phyloP scores from a whole-genome alignment of 352 stramenopile species.

The Pythium chondricola region DNA sequence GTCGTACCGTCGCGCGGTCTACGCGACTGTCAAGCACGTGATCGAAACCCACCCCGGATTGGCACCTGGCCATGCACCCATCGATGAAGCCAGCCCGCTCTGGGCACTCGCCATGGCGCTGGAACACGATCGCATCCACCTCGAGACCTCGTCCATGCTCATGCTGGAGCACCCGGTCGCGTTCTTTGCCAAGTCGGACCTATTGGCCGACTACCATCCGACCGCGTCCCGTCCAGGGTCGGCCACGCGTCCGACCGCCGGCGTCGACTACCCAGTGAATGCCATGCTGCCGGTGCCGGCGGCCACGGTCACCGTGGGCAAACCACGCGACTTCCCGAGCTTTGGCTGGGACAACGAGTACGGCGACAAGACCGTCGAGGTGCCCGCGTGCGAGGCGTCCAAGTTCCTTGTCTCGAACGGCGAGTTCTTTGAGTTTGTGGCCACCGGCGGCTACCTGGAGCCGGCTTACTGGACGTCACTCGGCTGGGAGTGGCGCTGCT shows the following conservation, averaged over 20 bases:
- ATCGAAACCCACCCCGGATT: slow-evolving; percentile 87
- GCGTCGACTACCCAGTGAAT: slow-evolving; percentile 87
- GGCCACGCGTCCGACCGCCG: slow-evolving; percentile 51
- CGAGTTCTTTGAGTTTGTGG: slow-evolving; percentile 95
- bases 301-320: slow-evolving; percentile 79
- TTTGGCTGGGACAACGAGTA: slow-evolving; percentile 99
- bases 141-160: slow-evolving; percentile 96
- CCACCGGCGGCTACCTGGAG: slow-evolving; percentile 89
- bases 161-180: slow-evolving; percentile 90
- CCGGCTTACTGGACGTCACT: slow-evolving; percentile 87
- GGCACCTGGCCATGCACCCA: slow-evolving; percentile 63
- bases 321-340: slow-evolving; percentile 87
- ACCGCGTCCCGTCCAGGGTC: slow-evolving; percentile 29
- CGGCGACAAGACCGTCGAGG: slow-evolving; percentile 79
- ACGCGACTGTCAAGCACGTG: slow-evolving; percentile 80
- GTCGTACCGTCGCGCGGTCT: slow-evolving; percentile 90
- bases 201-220: slow-evolving; percentile 85
- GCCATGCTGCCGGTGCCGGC: slow-evolving; percentile 76
- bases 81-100: slow-evolving; percentile 80
- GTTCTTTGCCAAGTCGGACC: slow-evolving; percentile 78
- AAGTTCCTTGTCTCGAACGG: slow-evolving; percentile 95
- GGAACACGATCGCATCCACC: slow-evolving; percentile 97
- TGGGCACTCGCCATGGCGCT: slow-evolving; percentile 94
- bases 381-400: slow-evolving; percentile 84
- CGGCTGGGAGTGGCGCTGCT: slow-evolving; percentile 93